Evolutionary conservation across 345 rosid species (phyloP).

Genomic region (Corchorus olitorius): DNA sequence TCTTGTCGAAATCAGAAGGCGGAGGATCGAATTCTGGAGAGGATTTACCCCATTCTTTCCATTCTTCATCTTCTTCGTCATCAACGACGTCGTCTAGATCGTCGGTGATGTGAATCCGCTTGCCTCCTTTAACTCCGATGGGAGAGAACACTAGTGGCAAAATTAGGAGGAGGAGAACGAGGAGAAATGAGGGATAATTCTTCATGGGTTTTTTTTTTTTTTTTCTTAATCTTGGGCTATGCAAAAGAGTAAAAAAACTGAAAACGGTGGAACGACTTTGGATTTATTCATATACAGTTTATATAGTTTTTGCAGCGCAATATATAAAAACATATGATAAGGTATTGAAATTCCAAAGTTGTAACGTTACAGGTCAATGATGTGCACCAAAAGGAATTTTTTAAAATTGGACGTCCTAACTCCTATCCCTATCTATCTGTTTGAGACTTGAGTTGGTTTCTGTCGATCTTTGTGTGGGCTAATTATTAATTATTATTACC

Average conservation of each 20-base stretch:
- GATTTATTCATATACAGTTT: neutral
- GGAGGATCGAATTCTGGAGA: constrained; percentile 55
- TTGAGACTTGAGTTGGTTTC: no score
- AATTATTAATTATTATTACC: no score
- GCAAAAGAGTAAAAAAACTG: neutral
- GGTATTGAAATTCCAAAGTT: neutral
- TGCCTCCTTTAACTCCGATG: constrained; percentile 43
- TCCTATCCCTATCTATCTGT: no score
- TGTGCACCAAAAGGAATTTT: neutral
- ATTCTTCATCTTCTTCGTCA: constrained; percentile 87
- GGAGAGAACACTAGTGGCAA: constrained; percentile 24
- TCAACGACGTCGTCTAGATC: constrained; percentile 87
- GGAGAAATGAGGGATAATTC: constrained; percentile 4
- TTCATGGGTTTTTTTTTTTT: constrained; percentile 6
- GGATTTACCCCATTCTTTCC: constrained; percentile 87
- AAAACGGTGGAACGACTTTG: neutral
- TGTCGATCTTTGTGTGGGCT: neutral
- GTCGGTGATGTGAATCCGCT: constrained; percentile 76
- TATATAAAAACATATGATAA: no score
- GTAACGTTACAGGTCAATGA: neutral
- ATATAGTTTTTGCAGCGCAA: neutral
- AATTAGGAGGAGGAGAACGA: constrained; percentile 26
- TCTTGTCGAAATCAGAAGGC: constrained; percentile 57
- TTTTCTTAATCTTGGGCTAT: no score
- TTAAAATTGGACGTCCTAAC: no score